A percentile compares a stretch with the other conserved stretches of the same genome.
Conservation (phyloP, 495 filamentous ascomycete species). For the Clavariopsis aquatica region DNA sequence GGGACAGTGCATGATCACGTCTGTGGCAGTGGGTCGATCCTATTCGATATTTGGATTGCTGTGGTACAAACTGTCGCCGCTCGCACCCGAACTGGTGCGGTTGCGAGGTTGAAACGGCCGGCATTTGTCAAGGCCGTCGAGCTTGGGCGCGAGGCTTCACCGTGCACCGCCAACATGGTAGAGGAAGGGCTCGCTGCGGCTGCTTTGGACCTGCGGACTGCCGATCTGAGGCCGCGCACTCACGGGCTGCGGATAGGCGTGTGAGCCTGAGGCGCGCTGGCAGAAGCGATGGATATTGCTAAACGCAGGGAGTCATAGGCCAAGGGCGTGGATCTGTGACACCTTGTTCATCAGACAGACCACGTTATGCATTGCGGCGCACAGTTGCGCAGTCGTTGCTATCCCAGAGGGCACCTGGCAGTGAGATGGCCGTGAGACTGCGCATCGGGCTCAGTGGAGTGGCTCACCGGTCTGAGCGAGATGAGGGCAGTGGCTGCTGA, state of each 20-base stretch:
- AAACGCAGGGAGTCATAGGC: constrained; percentile 3
- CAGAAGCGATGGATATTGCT: background rate
- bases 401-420: background rate
- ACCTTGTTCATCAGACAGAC: constrained; percentile 8
- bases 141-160: constrained; percentile 1
- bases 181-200: background rate
- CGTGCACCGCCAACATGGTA: background rate
- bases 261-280: background rate
- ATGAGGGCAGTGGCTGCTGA: background rate
- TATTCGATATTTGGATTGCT: constrained; percentile 7
- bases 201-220: constrained; percentile 6
- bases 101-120: constrained; percentile 13
- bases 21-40: background rate
- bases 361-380: constrained; percentile 17
- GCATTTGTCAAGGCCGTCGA: constrained; percentile 13
- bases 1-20: constrained; percentile 2
- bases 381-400: background rate
- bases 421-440: background rate
- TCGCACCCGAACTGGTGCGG: background rate
- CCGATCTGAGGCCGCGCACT: constrained; percentile 7
- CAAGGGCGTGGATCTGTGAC: constrained; percentile 11
- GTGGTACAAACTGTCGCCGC: background rate
- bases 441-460: background rate
- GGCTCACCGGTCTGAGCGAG: background rate
- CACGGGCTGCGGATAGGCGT: background rate